A percentile compares a stretch with the other conserved stretches of the same genome.
phyloP scores from a whole-genome alignment of 768 basidiomycete species.

The Leccinum arenicola region DNA sequence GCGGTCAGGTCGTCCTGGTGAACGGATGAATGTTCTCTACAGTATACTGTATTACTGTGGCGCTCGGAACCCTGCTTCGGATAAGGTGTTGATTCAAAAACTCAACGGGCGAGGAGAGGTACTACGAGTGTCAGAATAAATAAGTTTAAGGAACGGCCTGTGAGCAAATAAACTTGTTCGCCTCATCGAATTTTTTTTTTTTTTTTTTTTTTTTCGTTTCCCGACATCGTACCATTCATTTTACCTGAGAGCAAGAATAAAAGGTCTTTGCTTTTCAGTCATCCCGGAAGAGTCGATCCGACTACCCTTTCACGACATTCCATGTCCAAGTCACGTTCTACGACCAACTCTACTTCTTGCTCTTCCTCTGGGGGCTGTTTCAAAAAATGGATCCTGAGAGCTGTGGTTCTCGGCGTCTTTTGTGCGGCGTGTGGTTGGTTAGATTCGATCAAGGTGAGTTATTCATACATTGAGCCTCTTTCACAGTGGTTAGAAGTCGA shows the following conservation, averaged over 20 bases:
- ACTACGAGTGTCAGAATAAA: too few relatives aligned
- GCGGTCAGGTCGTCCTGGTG: background rate
- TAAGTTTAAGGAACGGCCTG: too few relatives aligned
- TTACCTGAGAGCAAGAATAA: background rate
- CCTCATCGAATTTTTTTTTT: background rate
- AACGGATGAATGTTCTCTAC: background rate
- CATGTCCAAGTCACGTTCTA: slow-evolving; percentile 20
- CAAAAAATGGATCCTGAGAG: slow-evolving; percentile 35
- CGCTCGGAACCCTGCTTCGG: background rate
- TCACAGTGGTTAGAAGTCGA: background rate
- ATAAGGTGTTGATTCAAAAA: too few relatives aligned
- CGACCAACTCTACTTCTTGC: background rate
- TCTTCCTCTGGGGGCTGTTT: slow-evolving; percentile 6
- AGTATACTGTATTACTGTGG: background rate
- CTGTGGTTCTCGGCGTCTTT: slow-evolving; percentile 25
- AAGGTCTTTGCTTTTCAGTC: background rate
- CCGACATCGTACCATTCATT: slow-evolving; percentile 6
- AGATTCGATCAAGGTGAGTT: slow-evolving; percentile 62
- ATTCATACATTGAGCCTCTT: background rate
- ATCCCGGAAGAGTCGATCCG: background rate
- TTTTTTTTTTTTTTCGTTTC: background rate
- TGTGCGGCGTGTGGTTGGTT: slow-evolving; percentile 45
- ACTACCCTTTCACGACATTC: slow-evolving; percentile 1
- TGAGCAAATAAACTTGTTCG: too few relatives aligned
- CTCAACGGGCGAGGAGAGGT: too few relatives aligned